A percentile compares a stretch with the other conserved stretches of the same genome.
phyloP scores from a whole-genome alignment of 2,329 filamentous ascomycete genomes.

The Epichloe typhina region DNA sequence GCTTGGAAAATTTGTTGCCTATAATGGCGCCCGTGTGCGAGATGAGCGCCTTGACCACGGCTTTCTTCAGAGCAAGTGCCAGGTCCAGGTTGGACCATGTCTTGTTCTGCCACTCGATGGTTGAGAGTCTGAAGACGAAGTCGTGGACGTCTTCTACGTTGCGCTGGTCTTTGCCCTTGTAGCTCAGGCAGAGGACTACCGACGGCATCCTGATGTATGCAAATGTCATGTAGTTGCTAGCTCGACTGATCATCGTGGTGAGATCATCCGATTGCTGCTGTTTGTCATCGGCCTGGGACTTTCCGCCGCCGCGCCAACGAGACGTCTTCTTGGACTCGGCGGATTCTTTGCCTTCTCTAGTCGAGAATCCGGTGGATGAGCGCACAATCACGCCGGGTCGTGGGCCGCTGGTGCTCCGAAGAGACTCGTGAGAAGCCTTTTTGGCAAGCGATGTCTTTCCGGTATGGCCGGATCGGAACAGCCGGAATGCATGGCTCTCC shows the following conservation, averaged over 20 bases:
- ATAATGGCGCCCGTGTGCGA: constrained; percentile 94
- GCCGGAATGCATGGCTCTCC: constrained; percentile 32
- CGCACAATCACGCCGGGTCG: constrained; percentile 31
- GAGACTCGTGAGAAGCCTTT: constrained; percentile 44
- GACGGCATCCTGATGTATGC: constrained; percentile 90
- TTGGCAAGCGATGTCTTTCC: constrained; percentile 30
- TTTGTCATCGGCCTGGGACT: constrained; percentile 38
- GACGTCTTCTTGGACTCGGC: constrained; percentile 29
- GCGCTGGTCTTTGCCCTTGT: constrained; percentile 90
- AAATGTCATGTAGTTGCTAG: constrained; percentile 95
- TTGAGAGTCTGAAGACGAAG: constrained; percentile 90
- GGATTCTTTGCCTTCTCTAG: constrained; percentile 25
- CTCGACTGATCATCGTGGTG: constrained; percentile 89
- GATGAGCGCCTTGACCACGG: constrained; percentile 85
- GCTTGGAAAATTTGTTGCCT: constrained; percentile 89
- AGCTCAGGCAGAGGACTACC: constrained; percentile 88
- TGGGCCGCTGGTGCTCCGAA: constrained; percentile 28
- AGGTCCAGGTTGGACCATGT: constrained; percentile 98
- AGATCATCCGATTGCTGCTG: constrained; percentile 71
- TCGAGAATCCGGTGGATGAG: constrained; percentile 32
- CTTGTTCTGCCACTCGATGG: constrained; percentile 94
- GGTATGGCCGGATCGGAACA: constrained; percentile 33
- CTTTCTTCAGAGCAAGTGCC: constrained; percentile 82
- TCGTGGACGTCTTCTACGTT: constrained; percentile 96
- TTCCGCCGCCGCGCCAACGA: constrained; percentile 41